Percentiles rank a stretch among this genome's conserved stretches.
Conservation (phyloP, 192 early-diverging fungal genomes). For the Coemansia sp. region DNA sequence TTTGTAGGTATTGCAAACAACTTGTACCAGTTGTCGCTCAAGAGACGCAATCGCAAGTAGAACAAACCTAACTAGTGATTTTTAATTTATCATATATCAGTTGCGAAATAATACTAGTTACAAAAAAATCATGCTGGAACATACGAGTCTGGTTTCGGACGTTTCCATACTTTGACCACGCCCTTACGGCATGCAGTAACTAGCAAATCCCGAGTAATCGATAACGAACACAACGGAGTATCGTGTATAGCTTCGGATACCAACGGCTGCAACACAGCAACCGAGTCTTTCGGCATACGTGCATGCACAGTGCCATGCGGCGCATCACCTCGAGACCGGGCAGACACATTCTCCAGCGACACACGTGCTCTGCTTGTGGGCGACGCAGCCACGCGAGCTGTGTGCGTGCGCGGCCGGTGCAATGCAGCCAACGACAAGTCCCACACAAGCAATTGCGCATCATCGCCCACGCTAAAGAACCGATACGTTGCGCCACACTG, state of each 20-base stretch:
- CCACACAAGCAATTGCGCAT: conserved; percentile 85
- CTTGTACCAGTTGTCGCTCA: conserved; percentile 43
- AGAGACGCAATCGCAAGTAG: conserved; percentile 16
- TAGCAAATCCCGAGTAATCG: conserved; percentile 69
- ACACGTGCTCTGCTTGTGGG: neutral
- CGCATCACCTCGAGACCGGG: too few species aligned
- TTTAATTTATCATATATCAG: too few species aligned
- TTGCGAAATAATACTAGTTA: too few species aligned
- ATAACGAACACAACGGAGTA: conserved; percentile 61
- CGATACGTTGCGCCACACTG: conserved; percentile 80
- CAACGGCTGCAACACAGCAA: conserved; percentile 72
- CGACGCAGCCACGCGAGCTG: neutral
- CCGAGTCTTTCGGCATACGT: conserved; percentile 38
- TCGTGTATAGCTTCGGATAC: conserved; percentile 63
- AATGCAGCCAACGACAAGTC: conserved; percentile 83
- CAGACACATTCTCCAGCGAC: too few species aligned
- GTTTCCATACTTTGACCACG: conserved; percentile 70
- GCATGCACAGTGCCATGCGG: conserved; percentile 17
- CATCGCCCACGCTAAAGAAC: conserved; percentile 89
- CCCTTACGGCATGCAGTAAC: conserved; percentile 75
- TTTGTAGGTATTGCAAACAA: conserved; percentile 47
- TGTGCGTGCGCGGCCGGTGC: conserved; percentile 65
- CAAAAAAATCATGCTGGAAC: too few species aligned
- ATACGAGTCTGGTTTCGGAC: conserved; percentile 42
- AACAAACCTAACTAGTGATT: too few species aligned